Base-by-base conservation (phyloP, 2,329 filamentous ascomycete genomes). In the Exophiala viscosa region DNA sequence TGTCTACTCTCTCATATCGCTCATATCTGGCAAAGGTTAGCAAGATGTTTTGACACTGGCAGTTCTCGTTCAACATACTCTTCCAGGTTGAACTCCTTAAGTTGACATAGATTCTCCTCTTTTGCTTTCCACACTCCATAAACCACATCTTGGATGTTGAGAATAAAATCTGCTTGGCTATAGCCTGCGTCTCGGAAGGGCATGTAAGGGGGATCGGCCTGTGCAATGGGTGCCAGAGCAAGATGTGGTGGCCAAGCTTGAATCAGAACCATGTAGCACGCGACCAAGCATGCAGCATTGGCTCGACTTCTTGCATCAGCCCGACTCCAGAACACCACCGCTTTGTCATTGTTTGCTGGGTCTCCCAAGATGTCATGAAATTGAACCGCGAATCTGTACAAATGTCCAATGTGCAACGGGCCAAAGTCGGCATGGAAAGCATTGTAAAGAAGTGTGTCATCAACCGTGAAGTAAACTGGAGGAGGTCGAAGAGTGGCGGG, bases 101-200 rank as follows among this genome's bases (percentile, higher is more conserved):
- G 77, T 49, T 88, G 88, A 67, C 91, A 95, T 65, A 95, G 85
- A 43, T 87, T 86, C 71, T 96, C 89, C 68, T 99, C 93, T 76
- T 97, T 99, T 41, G 93, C 93, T 70, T 92, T 95, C 92, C 93
- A 99, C 14, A 99, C 90, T 54, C 93, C 93, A 66, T 99, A 99
- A 6, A 99, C 92, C 38, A 99, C 86, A 69, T 99, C 93, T 73
- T 99, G 93, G 39, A 99, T 90, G 54, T 87, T 96, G 64, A 99
- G 83, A 49, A 90, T 87, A 67, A 96, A 99, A 71, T 99, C 93
- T 55, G 93, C 93, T 73, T 97, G 92, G 72, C 91, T 96, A 78
- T 99, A 99, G 49, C 93, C 93, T 54, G 93, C 93, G 70, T 99
- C 93, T 58, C 93, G 85, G 80, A 99, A 99, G 9, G 93, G 93